A percentile compares a stretch with the other conserved stretches of the same genome.
Conservation (phyloP, 768 basidiomycete genomes). For the Dentipellis fragilis region DNA sequence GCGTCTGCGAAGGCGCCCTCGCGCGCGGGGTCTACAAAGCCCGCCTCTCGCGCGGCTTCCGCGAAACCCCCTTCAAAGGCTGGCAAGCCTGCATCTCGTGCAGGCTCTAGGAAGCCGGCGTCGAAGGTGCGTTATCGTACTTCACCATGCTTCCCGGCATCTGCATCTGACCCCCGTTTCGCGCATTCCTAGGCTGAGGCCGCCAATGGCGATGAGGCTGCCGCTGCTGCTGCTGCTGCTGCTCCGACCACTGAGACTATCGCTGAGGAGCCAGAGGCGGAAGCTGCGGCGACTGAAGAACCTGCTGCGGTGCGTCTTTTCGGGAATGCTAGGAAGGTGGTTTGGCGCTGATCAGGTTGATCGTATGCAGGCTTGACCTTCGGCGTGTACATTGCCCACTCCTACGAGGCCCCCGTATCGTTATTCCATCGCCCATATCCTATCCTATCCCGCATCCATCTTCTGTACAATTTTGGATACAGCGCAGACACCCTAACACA, state of each 20-base stretch:
- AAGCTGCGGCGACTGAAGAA: slow-evolving; percentile 5
- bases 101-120: slow-evolving; percentile 22
- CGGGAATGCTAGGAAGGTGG: background rate
- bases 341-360: background rate
- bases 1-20: slow-evolving; percentile 26
- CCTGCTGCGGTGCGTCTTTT: background rate
- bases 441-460: background rate
- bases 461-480: background rate
- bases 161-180: no score
- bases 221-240: slow-evolving; percentile 1
- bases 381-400: background rate
- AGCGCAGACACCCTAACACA: background rate
- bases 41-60: slow-evolving; percentile 6
- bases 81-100: slow-evolving; percentile 16
- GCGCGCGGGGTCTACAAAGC: slow-evolving; percentile 8
- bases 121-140: slow-evolving; percentile 19
- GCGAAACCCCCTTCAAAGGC: slow-evolving; percentile 25
- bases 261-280: slow-evolving; percentile 13
- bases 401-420: background rate
- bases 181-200: slow-evolving; percentile 5
- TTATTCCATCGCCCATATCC: background rate
- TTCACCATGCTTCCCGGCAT: background rate
- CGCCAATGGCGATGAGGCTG: slow-evolving; percentile 9
- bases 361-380: background rate
- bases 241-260: slow-evolving; percentile 7